These are phyloP conservation scores for Hydrangea macrophylla DNA, from an alignment of 148 eudicot species.

Conservation along the genomic window DNA sequence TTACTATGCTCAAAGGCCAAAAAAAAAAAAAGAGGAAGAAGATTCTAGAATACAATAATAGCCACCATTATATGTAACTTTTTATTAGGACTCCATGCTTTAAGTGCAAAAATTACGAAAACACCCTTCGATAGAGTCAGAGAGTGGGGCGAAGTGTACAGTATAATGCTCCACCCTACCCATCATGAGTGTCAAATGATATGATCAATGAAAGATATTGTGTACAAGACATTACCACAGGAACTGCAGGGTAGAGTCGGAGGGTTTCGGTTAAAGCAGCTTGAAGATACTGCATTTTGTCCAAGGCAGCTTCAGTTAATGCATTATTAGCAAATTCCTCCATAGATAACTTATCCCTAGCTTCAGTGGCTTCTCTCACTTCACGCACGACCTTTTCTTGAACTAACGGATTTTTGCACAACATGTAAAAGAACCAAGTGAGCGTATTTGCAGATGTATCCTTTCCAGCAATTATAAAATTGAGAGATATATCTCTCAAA, in stretches of 20 bases:
- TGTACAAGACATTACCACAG: slow-evolving; percentile 19
- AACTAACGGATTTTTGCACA: slow-evolving; percentile 23
- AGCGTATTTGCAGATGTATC: slow-evolving; percentile 30
- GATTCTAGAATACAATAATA: no score
- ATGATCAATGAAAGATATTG: background rate
- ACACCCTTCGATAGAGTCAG: no score
- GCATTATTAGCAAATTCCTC: slow-evolving; percentile 6
- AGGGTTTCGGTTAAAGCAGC: slow-evolving; percentile 31
- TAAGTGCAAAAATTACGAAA: no score
- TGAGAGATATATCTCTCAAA: slow-evolving; percentile 26
- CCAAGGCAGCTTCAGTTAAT: slow-evolving; percentile 18
- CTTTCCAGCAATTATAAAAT: slow-evolving; percentile 31
- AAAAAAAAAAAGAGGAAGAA: no score
- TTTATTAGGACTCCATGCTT: no score
- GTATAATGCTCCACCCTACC: no score
- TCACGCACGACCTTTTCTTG: slow-evolving; percentile 26
- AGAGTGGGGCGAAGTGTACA: no score
- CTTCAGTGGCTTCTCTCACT: slow-evolving; percentile 20
- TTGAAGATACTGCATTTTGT: slow-evolving; percentile 30
- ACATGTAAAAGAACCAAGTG: slow-evolving; percentile 33
- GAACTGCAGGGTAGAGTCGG: slow-evolving; percentile 27
- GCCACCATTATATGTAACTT: no score
- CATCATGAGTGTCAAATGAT: background rate
- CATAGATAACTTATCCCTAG: background rate
- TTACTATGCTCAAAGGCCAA: no score